Conservation (phyloP, 768 basidiomycete species). For the Fistulinella prunicolor region DNA sequence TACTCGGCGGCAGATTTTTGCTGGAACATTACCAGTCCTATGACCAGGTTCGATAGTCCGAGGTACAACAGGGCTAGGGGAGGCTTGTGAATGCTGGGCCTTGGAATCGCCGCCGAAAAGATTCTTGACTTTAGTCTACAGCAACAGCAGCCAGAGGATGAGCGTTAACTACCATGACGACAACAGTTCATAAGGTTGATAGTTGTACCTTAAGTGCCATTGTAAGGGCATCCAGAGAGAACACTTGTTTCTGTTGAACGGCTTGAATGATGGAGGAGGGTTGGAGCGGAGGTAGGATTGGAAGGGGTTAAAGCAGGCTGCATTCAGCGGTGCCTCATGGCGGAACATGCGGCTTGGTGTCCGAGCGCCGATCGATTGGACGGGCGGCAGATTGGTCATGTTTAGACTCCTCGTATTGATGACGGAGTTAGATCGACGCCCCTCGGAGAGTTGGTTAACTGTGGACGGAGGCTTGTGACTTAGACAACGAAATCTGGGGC, state of each 20-base stretch:
- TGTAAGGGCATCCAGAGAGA: too few species aligned
- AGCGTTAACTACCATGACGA: too few species aligned
- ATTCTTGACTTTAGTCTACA: too few species aligned
- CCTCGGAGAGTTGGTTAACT: not conserved
- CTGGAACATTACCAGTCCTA: slow-evolving; percentile 9
- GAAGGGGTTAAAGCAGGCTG: slow-evolving; percentile 5
- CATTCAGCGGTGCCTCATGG: slow-evolving; percentile 26
- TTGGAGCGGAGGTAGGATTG: slow-evolving; percentile 1
- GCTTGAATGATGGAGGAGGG: not conserved
- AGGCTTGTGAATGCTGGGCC: not conserved
- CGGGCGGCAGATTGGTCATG: too few species aligned
- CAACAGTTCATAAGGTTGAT: not conserved
- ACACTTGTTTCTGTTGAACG: not conserved
- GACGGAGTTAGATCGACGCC: too few species aligned
- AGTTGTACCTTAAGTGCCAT: slow-evolving; percentile 10
- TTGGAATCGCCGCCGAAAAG: too few species aligned
- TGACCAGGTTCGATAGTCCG: not conserved
- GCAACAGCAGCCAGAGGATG: too few species aligned
- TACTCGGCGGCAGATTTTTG: not conserved
- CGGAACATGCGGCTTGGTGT: slow-evolving; percentile 15
- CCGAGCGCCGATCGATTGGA: slow-evolving; percentile 7
- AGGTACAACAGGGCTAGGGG: not conserved
- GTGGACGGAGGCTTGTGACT: not conserved
- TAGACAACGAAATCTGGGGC: not conserved
- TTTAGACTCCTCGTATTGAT: too few species aligned